Conservation (phyloP, 768 basidiomycete species). For the Suillus clintonianus region DNA sequence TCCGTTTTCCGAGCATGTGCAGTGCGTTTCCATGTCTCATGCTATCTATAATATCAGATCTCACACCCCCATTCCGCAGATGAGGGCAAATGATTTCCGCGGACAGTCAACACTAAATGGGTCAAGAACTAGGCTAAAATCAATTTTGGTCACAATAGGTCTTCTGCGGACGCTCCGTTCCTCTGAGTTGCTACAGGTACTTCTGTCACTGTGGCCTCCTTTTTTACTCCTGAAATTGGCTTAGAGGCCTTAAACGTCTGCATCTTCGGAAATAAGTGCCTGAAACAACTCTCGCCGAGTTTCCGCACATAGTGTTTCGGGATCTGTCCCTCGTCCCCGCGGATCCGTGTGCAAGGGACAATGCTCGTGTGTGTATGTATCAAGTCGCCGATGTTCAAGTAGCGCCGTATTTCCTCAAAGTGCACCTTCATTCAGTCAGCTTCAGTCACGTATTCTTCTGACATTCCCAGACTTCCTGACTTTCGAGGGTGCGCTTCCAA, state of each 20-base stretch:
- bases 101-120: slow-evolving; percentile 22
- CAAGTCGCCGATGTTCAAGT: slow-evolving; percentile 17
- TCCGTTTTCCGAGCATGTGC: slow-evolving; percentile 5
- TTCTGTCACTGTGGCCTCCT: slow-evolving; percentile 2
- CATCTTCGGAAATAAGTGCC: slow-evolving; percentile 8
- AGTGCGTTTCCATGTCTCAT: slow-evolving; percentile 8
- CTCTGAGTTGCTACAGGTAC: slow-evolving; percentile 11
- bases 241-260: slow-evolving; percentile 11
- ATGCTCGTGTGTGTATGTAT: slow-evolving; percentile 25
- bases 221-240: slow-evolving; percentile 1
- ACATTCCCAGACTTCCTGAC: not conserved
- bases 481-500: slow-evolving; percentile 9
- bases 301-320: slow-evolving; percentile 29
- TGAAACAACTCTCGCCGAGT: slow-evolving; percentile 10
- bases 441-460: slow-evolving; percentile 7
- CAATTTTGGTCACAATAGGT: slow-evolving; percentile 21
- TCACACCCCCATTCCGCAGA: slow-evolving; percentile 23
- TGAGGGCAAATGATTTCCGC: slow-evolving; percentile 31
- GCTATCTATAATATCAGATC: slow-evolving; percentile 21
- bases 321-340: slow-evolving; percentile 31
- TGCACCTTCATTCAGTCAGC: slow-evolving; percentile 10
- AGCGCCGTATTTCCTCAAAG: slow-evolving; percentile 8
- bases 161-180: slow-evolving; percentile 13
- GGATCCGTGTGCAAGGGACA: slow-evolving; percentile 25
- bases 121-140: slow-evolving; percentile 26